Base-by-base conservation (phyloP, 2,329 filamentous ascomycete genomes). In the Talaromyces sp. region DNA sequence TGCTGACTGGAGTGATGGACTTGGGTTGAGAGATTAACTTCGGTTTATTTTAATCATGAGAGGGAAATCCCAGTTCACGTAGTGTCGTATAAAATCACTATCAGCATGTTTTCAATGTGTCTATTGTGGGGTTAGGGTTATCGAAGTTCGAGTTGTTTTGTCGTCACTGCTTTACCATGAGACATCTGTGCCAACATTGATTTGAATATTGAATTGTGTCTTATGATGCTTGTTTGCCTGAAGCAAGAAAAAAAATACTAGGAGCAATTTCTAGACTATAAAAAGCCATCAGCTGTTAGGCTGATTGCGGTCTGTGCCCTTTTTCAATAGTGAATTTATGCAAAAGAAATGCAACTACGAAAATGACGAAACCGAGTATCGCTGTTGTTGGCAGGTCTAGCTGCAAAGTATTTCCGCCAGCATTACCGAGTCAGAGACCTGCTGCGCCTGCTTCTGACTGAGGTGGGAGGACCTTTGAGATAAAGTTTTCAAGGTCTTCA, bases 401-500 rank as follows among this genome's bases (percentile, higher is more conserved):
- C 12, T 8, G 27, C 31, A 27, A 31, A 42, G 31, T 53, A 53
- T 40, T 56, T 12, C 31, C 44, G 12, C 31, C 55, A 16, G 44
- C n/a, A 47, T 60, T 61, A 63, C 65, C 65, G 63, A 76, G 70
- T 77, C 73, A 77, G 68, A 76, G 68, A 5, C 72, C 73, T 18
- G 73, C 69, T 18, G 69, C 40, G 28, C 62, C 56, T 50, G 66
- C 65, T 12, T 70, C 78, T 8, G 76, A 79, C 52, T 82, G 70
- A 2, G 79, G 68, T 3, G 84, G 83, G 56, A 88, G 77, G 23
- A 78, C 72, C 67, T 81, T 77, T 56, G 79, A 78, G 56, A 89
- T 76, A 71, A 85, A 89, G 50, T 76, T 75, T 76, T 95, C 91
- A 18, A 97, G 81, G 68, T 96, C 90, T 65, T 95, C 85, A 60